phyloP scores from a whole-genome alignment of 176 grass and related monocot genomes.

The Melocanna baccifera region DNA sequence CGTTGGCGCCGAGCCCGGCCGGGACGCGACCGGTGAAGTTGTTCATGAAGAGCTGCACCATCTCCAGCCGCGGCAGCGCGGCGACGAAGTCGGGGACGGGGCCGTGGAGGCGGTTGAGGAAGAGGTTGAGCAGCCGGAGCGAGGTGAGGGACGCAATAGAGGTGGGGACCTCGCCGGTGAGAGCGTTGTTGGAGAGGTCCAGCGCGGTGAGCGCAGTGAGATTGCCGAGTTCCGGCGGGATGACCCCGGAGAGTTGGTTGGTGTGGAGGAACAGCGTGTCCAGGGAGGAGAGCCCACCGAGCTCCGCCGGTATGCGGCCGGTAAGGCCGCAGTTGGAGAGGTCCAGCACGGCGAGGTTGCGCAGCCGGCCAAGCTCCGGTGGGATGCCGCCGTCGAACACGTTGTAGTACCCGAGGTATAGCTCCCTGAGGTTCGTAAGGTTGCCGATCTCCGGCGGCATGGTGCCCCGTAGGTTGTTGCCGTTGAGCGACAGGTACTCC shows the following conservation, averaged over 20 bases:
- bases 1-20: slow-evolving; percentile 39
- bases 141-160: slow-evolving; percentile 47
- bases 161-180: slow-evolving; percentile 71
- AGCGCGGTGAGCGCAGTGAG: slow-evolving; percentile 57
- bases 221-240: slow-evolving; percentile 69
- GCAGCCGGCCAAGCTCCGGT: slow-evolving; percentile 46
- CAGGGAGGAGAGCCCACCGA: slow-evolving; percentile 54
- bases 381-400: slow-evolving; percentile 70
- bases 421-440: slow-evolving; percentile 58
- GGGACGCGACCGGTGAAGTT: slow-evolving; percentile 89
- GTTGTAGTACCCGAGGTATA: slow-evolving; percentile 94
- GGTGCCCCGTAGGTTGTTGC: slow-evolving; percentile 67
- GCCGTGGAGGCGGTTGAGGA: slow-evolving; percentile 86
- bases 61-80: slow-evolving; percentile 56
- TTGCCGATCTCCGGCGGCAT: slow-evolving; percentile 72
- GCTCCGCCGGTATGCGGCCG: slow-evolving; percentile 49
- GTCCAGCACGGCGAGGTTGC: slow-evolving; percentile 51
- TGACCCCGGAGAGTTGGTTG: slow-evolving; percentile 58
- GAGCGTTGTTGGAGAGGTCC: slow-evolving; percentile 96
- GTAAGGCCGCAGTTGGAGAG: slow-evolving; percentile 74
- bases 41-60: slow-evolving; percentile 98
- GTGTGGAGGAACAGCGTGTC: slow-evolving; percentile 90
- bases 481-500: slow-evolving; percentile 94
- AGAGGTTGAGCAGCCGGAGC: slow-evolving; percentile 81
- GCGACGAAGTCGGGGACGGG: slow-evolving; percentile 74